Evolutionary conservation across 148 eudicot genomes (phyloP).

Genomic region (Diospyros lotus): DNA sequence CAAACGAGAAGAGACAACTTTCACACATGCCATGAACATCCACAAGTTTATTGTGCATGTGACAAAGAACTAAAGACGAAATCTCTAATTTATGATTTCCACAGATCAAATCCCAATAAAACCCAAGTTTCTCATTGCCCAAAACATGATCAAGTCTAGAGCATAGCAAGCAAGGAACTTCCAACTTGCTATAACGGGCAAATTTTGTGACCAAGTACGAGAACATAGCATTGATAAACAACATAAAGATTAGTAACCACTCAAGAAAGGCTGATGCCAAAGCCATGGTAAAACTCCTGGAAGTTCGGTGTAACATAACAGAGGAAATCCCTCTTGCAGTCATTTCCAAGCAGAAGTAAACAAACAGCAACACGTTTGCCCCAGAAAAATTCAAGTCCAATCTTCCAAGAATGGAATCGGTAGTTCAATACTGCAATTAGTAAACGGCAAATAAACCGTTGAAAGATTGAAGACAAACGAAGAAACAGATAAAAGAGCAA

Average conservation of each 20-base stretch:
- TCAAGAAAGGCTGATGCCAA: conserved; percentile 67
- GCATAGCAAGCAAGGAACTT: conserved; percentile 79
- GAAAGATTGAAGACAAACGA: neutral
- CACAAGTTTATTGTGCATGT: conserved; percentile 63
- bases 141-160: conserved; percentile 84
- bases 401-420: conserved; percentile 9
- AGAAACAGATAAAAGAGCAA: neutral
- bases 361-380: neutral
- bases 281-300: conserved; percentile 25
- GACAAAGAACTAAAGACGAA: conserved; percentile 67
- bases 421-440: neutral
- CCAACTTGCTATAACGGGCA: conserved; percentile 64
- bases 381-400: conserved; percentile 2
- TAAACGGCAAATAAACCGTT: no score
- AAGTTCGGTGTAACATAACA: conserved; percentile 22
- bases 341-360: conserved; percentile 34
- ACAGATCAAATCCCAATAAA: conserved; percentile 78
- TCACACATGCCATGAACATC: conserved; percentile 84
- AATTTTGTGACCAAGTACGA: conserved; percentile 65
- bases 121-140: conserved; percentile 50
- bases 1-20: conserved; percentile 79
- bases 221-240: conserved; percentile 62
- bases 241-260: conserved; percentile 69
- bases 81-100: conserved; percentile 65
- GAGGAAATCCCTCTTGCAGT: conserved; percentile 31